phyloP scores from a whole-genome alignment of 2,329 filamentous ascomycete species.

The Ophiosphaerella korrae region DNA sequence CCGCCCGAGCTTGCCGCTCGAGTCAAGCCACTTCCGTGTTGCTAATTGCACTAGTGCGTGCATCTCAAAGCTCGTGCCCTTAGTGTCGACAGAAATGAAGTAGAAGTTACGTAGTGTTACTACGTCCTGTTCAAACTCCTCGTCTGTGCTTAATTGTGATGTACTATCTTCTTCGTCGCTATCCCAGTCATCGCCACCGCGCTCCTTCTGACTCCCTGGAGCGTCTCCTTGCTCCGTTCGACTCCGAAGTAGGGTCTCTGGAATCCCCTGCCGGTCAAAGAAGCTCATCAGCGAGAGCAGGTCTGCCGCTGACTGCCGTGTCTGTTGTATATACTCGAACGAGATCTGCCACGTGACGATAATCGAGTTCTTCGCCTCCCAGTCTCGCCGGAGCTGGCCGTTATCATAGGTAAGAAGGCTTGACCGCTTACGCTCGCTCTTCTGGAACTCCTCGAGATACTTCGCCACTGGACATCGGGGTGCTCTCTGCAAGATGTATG shows the following conservation, averaged over 20 bases:
- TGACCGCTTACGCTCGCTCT: slow-evolving; percentile 35
- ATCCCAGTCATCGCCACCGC: too few relatives aligned
- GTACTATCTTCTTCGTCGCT: too few relatives aligned
- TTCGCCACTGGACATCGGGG: slow-evolving; percentile 7
- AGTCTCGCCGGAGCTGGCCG: neutral
- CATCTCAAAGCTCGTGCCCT: too few relatives aligned
- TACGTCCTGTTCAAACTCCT: too few relatives aligned
- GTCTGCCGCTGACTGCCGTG: slow-evolving; percentile 41
- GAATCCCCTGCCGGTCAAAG: slow-evolving; percentile 52
- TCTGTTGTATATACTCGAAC: slow-evolving; percentile 39
- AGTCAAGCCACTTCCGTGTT: too few relatives aligned
- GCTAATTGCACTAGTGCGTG: too few relatives aligned
- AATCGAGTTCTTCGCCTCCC: slow-evolving; percentile 41
- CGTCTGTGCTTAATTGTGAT: too few relatives aligned
- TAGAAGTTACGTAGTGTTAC: too few relatives aligned
- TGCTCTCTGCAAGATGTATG: slow-evolving; percentile 30
- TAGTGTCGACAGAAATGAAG: too few relatives aligned
- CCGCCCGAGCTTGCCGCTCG: too few relatives aligned
- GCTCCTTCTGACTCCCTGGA: too few relatives aligned
- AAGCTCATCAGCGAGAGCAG: slow-evolving; percentile 55
- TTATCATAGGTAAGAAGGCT: neutral
- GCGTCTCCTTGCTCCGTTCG: too few relatives aligned
- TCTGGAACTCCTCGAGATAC: slow-evolving; percentile 25
- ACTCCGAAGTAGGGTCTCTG: slow-evolving; percentile 10
- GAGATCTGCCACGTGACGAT: slow-evolving; percentile 43